Base-by-base conservation (phyloP, 2,329 filamentous ascomycete species). In the Pestalotiopsis sp. region DNA sequence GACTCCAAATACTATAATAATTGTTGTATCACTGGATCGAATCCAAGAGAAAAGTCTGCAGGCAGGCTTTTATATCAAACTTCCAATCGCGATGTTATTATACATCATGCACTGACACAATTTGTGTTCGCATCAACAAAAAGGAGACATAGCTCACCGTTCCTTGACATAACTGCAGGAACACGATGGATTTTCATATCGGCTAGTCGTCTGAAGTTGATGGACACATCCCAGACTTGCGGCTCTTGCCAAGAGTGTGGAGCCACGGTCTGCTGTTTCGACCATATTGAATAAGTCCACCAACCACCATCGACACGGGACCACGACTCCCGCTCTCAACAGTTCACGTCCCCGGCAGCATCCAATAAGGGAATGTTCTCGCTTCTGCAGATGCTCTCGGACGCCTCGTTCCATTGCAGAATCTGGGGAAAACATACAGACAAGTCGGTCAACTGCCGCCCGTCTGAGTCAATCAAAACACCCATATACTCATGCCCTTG, bases 221-320 rank as follows among this genome's bases (percentile, higher is more conserved):
- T 31, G 49, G 36, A 13, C 23, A 64, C 11, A 11, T n/a, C n/a
- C n/a, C 23, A 25, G 25, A 64, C 36, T 27, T 45, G 41, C 41
- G 61, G 38, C 61, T 49, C 41, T 39, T 52, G 61, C 61, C 61
- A 64, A 64, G 61, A n/a, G 14, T 64, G 41, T 64, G 61, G 61
- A 39, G 61, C 59, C 39, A 23, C 49, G 14, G 20, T 64, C 39
- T 64, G 20, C 12, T 36, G 59, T 62, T 64, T 58, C 39, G 63
- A 57, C 41, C 20, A 57, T 23, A 45, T 45, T 13, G 6, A 9
- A 23, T n/a, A 71, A 68, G 69, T 72, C 71, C 71, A 70, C 71
- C 71, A 72, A 72, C 71, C 69, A 57, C 49, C 31, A 52, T 57
- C 9, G 38, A 39, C 27, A n/a, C 66, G 68, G 41, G 61, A 62